Evolutionary conservation across 2,329 filamentous ascomycete genomes (phyloP), one percentile per base, ranked within the genome.

Genomic region (Cytospora piceicola): DNA sequence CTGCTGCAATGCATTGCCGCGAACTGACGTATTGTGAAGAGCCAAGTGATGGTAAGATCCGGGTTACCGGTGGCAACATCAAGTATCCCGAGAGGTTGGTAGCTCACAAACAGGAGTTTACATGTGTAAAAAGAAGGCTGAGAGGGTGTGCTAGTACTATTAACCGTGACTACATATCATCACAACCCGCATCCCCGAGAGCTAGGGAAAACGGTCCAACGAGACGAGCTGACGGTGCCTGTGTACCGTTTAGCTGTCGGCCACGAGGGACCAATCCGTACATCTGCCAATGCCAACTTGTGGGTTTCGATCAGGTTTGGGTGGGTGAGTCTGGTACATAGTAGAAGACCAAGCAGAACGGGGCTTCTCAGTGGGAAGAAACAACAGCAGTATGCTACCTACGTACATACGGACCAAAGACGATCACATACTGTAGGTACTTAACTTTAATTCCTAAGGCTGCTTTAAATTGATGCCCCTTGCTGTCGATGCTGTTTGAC

Each of bases 401-500:
- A 29, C 1, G 20, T 17, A 29, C 27, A 29, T 29, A 29, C 1
- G 20, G 59, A 27, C 30, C 20, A 15, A 49, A 61, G 12, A 20
- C 32, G 20, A 53, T 39, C n/a, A 24, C 30, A 51, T 3, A 24
- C 36, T 17, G n/a, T 51, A 24, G 4, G 3, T 6, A 15, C 36
- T 39, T 15, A 39, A 34, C 32, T 34, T 34, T 54, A 32, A n/a
- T n/a, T n/a, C n/a, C n/a, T 29, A 29, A 29, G 27, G 27, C 27
- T 29, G 27, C 27, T 29, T 29, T 29, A 29, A 29, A 5, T 3
- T 29, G 5, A 29, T 29, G 27, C 27, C 54, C 29, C 49, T 24
- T 57, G 29, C 39, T 57, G 32, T 42, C 27, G 39, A 63, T 51
- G 60, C 39, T 57, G 53, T 63, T 63, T 57, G 53, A 57, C 39